Percentiles rank a stretch among this genome's conserved stretches.
Evolutionary conservation across 2,329 filamentous ascomycete genomes (phyloP).

Genomic region (Parastagonospora nodorum): DNA sequence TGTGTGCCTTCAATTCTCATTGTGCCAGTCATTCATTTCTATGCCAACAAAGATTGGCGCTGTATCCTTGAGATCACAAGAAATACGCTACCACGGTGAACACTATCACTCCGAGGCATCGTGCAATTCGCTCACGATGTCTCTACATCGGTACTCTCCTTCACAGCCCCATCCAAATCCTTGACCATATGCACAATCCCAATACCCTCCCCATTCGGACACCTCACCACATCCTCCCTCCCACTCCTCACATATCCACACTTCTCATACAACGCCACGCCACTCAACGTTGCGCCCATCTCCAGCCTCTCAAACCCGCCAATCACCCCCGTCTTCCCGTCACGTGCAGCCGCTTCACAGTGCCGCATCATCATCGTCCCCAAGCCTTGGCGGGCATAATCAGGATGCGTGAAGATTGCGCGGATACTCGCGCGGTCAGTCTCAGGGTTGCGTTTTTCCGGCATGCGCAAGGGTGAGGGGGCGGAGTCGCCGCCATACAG

Average conservation of each 20-base stretch:
- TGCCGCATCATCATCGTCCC: slow-evolving; percentile 47
- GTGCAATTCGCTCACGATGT: not conserved
- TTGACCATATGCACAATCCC: slow-evolving; percentile 43
- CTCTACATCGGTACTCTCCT: not conserved
- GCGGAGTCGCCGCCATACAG: slow-evolving; percentile 43
- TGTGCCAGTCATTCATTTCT: slow-evolving; percentile 27
- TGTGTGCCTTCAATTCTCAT: slow-evolving; percentile 35
- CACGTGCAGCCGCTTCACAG: slow-evolving; percentile 35
- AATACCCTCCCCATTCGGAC: slow-evolving; percentile 42
- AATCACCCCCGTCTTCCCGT: slow-evolving; percentile 15
- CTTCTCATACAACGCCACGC: slow-evolving; percentile 40
- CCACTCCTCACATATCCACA: slow-evolving; percentile 44
- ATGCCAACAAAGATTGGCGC: not conserved
- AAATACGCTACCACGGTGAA: not conserved
- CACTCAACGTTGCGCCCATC: slow-evolving; percentile 44
- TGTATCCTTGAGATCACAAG: not conserved
- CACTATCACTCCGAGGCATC: not conserved
- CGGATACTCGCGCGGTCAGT: slow-evolving; percentile 40
- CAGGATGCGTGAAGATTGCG: slow-evolving; percentile 43
- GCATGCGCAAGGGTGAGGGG: slow-evolving; percentile 34
- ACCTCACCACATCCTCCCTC: slow-evolving; percentile 36
- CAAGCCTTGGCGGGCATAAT: slow-evolving; percentile 33
- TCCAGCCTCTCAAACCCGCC: slow-evolving; percentile 37
- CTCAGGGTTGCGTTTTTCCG: slow-evolving; percentile 33
- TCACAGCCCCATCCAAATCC: slow-evolving; percentile 15